phyloP scores from a whole-genome alignment of 306 rosid genomes.

The Hippophae tibetana region DNA sequence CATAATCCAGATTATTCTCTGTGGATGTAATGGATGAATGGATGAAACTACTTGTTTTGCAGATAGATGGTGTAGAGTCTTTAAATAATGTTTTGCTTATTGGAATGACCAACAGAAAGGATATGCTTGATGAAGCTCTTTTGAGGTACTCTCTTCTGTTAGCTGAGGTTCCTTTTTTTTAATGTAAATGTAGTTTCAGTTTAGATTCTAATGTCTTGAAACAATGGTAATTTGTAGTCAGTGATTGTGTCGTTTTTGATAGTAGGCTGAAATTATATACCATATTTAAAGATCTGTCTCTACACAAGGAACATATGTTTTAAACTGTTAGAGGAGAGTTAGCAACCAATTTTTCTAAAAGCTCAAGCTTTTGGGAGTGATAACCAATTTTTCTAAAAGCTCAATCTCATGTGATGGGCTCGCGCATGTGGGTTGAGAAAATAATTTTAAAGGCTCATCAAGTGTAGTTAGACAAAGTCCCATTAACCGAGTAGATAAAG shows the following conservation, averaged over 20 bases:
- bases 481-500: no score
- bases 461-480: no score
- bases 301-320: background rate
- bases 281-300: background rate
- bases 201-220: slow-evolving; percentile 5
- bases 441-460: no score
- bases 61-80: slow-evolving; percentile 99
- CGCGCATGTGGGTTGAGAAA: no score
- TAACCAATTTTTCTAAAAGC: no score
- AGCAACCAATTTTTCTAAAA: no score
- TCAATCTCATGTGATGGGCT: no score
- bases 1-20: slow-evolving; percentile 2
- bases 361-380: no score
- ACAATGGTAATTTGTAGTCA: slow-evolving; percentile 19
- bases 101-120: slow-evolving; percentile 99
- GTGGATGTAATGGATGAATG: slow-evolving; percentile 16
- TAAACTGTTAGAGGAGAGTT: no score
- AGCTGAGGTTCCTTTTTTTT: slow-evolving; percentile 4
- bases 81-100: slow-evolving; percentile 94
- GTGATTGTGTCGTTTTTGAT: slow-evolving; percentile 11
- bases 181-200: slow-evolving; percentile 6
- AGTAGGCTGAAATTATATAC: slow-evolving; percentile 1
- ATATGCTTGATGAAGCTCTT: slow-evolving; percentile 97
- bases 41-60: slow-evolving; percentile 28
- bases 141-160: slow-evolving; percentile 48